A percentile compares a stretch with the other conserved stretches of the same genome.
phyloP scores from a whole-genome alignment of 257 asterid species.

The Solanum appendiculatum region DNA sequence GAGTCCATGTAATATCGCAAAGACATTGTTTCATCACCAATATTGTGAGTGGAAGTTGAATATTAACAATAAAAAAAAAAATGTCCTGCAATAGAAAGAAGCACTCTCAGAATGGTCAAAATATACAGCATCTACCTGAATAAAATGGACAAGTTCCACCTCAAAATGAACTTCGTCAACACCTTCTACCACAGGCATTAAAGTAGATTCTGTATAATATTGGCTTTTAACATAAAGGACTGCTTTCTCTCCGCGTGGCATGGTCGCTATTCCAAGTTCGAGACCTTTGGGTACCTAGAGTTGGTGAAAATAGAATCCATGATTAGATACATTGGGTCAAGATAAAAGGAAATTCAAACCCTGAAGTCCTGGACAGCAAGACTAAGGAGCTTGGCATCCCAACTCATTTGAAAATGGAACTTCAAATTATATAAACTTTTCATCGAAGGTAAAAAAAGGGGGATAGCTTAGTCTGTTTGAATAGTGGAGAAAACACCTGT shows the following conservation, averaged over 20 bases:
- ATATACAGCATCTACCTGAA: conserved; percentile 49
- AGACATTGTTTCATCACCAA: background rate
- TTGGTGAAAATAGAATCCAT: background rate
- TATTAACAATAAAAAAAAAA: background rate
- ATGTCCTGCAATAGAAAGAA: background rate
- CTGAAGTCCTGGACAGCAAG: background rate
- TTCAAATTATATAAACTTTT: background rate
- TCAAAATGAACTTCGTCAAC: conserved; percentile 75
- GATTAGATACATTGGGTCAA: background rate
- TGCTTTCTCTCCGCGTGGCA: conserved; percentile 86
- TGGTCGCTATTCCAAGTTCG: conserved; percentile 90
- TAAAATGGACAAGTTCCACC: conserved; percentile 79
- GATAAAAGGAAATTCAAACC: background rate
- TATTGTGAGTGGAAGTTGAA: background rate
- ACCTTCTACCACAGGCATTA: conserved; percentile 50
- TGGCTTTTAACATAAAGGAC: conserved; percentile 57
- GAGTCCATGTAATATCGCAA: background rate
- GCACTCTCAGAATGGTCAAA: background rate
- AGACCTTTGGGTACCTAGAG: conserved; percentile 84
- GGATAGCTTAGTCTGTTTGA: background rate
- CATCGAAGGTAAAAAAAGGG: background rate
- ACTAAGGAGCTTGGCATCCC: background rate
- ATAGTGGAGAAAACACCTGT: background rate
- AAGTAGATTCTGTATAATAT: conserved; percentile 44
- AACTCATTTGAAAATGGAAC: background rate